Conservation (phyloP, 257 asterid species). For the Solanum sejunctum region DNA sequence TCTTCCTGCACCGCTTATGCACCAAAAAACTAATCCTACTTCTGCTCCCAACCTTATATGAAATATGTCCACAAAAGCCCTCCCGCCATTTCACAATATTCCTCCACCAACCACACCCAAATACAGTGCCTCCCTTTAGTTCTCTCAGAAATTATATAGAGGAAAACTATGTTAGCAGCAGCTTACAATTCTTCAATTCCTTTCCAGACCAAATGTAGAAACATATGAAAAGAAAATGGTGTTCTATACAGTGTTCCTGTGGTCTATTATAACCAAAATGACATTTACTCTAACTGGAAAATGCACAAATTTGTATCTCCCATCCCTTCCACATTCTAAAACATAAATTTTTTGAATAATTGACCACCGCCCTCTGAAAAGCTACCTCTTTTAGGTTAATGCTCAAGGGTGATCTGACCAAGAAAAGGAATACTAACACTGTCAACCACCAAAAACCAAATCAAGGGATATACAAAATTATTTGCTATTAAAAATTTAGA, state of each 20-base stretch:
- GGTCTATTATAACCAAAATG: background rate
- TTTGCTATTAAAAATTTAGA: background rate
- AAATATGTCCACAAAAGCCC: too few relatives aligned
- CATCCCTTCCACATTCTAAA: background rate
- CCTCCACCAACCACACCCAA: background rate
- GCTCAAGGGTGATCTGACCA: background rate
- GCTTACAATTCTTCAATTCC: background rate
- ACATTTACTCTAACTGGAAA: background rate
- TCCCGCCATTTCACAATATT: background rate
- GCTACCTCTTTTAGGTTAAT: background rate
- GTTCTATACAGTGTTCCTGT: background rate
- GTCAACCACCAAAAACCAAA: background rate
- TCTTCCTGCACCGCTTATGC: too few relatives aligned
- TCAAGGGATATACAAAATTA: background rate
- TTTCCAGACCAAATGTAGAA: background rate
- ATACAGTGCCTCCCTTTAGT: background rate
- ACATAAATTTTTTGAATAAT: background rate
- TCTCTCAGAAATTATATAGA: background rate
- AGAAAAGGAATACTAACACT: background rate
- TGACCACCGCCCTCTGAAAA: background rate
- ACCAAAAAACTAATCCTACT: too few relatives aligned
- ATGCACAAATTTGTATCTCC: background rate
- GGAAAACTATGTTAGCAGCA: background rate
- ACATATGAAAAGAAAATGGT: background rate
- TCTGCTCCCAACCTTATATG: too few relatives aligned